Percentiles rank a stretch among this genome's conserved stretches.
phyloP scores from a whole-genome alignment of 2,329 filamentous ascomycete genomes.

The Ophiostoma montium region DNA sequence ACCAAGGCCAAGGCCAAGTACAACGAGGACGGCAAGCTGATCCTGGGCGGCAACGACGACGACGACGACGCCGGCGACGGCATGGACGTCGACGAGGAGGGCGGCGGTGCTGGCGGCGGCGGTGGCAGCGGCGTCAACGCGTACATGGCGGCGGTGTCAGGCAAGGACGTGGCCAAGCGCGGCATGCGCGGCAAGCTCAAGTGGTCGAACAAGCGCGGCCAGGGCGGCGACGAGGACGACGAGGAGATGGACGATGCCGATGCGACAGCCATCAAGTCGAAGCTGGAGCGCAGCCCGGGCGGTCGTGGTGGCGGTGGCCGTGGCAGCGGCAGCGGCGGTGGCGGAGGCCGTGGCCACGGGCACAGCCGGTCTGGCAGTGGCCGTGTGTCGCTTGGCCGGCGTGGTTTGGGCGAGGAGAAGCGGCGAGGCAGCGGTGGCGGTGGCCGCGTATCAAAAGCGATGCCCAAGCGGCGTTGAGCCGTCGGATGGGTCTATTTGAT shows the following conservation, averaged over 20 bases:
- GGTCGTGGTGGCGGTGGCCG: conserved; percentile 21
- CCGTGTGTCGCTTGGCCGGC: conserved; percentile 18
- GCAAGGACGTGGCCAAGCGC: conserved; percentile 49
- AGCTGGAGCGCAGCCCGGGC: conserved; percentile 20
- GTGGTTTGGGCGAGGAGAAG: conserved; percentile 21
- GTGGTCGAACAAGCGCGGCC: conserved; percentile 49
- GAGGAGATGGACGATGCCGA: conserved; percentile 41
- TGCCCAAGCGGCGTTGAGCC: conserved; percentile 8
- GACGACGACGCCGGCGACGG: conserved; percentile 37
- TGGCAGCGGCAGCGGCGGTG: conserved; percentile 19
- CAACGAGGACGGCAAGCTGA: conserved; percentile 67
- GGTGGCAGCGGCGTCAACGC: conserved; percentile 45
- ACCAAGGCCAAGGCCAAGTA: conserved; percentile 52
- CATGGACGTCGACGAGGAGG: conserved; percentile 41
- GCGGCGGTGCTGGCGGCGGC: conserved; percentile 22
- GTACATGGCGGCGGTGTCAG: conserved; percentile 55
- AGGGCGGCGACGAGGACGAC: conserved; percentile 30
- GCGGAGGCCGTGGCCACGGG: conserved; percentile 24
- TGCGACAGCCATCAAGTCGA: conserved; percentile 24
- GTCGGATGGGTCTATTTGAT: not conserved
- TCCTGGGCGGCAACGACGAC: conserved; percentile 41
- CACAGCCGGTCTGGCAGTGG: conserved; percentile 22
- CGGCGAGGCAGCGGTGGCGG: conserved; percentile 13
- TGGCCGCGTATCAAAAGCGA: conserved; percentile 18
- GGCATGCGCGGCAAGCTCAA: conserved; percentile 56